Base-by-base conservation (phyloP, 345 rosid species). In the Euphorbia peplus region DNA sequence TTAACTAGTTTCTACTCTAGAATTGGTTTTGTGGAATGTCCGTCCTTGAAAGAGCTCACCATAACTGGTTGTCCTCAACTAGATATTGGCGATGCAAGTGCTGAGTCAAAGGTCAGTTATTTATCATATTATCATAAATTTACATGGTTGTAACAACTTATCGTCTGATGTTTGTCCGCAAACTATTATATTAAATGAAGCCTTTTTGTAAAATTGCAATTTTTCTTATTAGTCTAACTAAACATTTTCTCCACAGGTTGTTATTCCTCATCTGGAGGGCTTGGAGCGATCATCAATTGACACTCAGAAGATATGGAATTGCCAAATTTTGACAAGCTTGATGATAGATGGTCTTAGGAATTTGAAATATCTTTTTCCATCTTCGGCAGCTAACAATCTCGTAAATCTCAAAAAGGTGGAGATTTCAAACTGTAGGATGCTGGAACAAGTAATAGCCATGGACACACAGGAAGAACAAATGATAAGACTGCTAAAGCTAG, bases 371-470 rank as follows among this genome's bases (percentile, higher is more conserved):
- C 0, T 74, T 16, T 63, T 74, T 14, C 1, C 71, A 0, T 4
- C n/a, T 19, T 67, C 68, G 1, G 9, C 57, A 64, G n/a, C 52
- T 56, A 16, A 28, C 35, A 44, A 39, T 60, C 53, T 73, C 54
- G 21, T 4, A 19, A 29, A 50, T 19, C 81, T 70, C 19, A 25
- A 50, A 18, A 2, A 22, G 0, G 61, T 78, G 19, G 19, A 6
- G 0, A 48, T 73, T 13, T 0, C 0, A 0, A 0, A 18, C 5
- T 70, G 75, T 12, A 0, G 0, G 25, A 52, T 15, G 3, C 12
- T 78, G 66, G 72, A 78, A 61, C 14, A 19, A 2, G 19, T 74
- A 48, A 57, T 70, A 15, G 4, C 4, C 1, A 8, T 15, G 9
- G 69, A 41, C 22, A 25, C 0, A 50, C 8, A 39, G 42, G 42